These are phyloP conservation scores for Canariomyces notabilis DNA, from an alignment of 2,329 filamentous ascomycete genomes.

Conservation along the genomic window DNA sequence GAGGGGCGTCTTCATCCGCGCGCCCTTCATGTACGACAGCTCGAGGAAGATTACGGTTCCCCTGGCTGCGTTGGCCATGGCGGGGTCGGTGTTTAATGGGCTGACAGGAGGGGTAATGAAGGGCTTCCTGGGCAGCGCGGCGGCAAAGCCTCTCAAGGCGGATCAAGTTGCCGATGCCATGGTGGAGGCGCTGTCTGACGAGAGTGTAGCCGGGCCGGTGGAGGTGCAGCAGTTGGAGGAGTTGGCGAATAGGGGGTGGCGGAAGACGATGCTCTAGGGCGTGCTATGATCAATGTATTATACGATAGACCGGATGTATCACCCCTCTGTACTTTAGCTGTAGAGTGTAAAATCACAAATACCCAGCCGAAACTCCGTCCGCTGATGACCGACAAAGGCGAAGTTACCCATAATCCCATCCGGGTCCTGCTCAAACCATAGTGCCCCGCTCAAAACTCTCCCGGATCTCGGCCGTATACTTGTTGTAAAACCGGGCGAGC, in stretches of 20 bases:
- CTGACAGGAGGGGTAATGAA: constrained; percentile 71
- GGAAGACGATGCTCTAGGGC: constrained; percentile 76
- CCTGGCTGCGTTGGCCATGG: constrained; percentile 70
- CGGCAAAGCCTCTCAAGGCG: constrained; percentile 79
- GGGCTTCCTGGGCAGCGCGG: constrained; percentile 67
- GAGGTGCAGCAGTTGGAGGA: constrained; percentile 76
- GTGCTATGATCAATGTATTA: constrained; percentile 2
- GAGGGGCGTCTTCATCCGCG: constrained; percentile 75
- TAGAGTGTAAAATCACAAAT: constrained; percentile 31
- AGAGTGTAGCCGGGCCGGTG: constrained; percentile 66
- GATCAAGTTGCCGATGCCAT: constrained; percentile 85
- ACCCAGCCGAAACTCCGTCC: constrained; percentile 16
- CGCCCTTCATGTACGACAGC: constrained; percentile 84
- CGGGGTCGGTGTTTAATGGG: constrained; percentile 71
- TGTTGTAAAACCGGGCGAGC: constrained; percentile 91
- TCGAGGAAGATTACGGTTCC: constrained; percentile 78
- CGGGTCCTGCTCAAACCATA: constrained; percentile 63
- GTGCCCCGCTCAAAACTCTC: constrained; percentile 97
- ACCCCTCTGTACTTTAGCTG: constrained; percentile 19
- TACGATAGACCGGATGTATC: constrained; percentile 5
- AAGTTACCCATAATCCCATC: constrained; percentile 1
- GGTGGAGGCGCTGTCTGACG: constrained; percentile 78
- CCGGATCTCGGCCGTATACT: constrained; percentile 94
- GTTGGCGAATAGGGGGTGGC: constrained; percentile 77
- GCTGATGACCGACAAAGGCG: neutral